A percentile compares a stretch with the other conserved stretches of the same genome.
phyloP scores from a whole-genome alignment of 495 filamentous ascomycete species.

The Apodospora peruviana region DNA sequence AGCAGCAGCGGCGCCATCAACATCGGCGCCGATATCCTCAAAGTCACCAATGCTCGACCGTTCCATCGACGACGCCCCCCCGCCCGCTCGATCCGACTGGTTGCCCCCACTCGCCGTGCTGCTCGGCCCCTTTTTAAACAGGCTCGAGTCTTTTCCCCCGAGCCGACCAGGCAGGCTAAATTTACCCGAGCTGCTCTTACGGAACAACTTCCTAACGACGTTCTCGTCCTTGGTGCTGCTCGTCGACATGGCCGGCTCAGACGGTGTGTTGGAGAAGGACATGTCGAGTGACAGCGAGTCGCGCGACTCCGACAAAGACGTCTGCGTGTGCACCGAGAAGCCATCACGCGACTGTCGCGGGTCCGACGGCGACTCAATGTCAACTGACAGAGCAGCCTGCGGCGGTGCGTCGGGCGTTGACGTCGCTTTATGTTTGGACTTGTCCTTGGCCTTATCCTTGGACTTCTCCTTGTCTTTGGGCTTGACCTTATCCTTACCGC shows the following conservation, averaged over 20 bases:
- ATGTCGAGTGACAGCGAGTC: constrained; percentile 63
- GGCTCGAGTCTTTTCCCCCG: constrained; percentile 57
- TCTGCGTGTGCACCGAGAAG: constrained; percentile 50
- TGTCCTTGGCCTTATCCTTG: constrained; percentile 25
- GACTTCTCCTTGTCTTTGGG: constrained; percentile 23
- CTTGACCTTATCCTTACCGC: constrained; percentile 24
- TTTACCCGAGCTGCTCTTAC: constrained; percentile 75
- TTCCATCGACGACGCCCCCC: constrained; percentile 21
- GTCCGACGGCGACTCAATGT: constrained; percentile 52
- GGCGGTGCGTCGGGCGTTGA: constrained; percentile 15
- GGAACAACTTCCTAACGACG: constrained; percentile 65
- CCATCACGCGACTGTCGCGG: constrained; percentile 55
- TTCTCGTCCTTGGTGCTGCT: constrained; percentile 41
- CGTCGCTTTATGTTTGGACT: constrained; percentile 11
- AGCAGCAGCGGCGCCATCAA: constrained; percentile 13
- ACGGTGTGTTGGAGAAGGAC: constrained; percentile 59
- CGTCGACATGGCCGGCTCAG: constrained; percentile 49
- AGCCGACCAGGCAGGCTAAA: constrained; percentile 62
- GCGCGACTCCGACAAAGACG: constrained; percentile 62
- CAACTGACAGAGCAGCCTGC: constrained; percentile 8
- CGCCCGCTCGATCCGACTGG: constrained; percentile 33
- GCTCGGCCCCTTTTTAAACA: constrained; percentile 57
- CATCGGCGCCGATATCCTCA: constrained; percentile 36
- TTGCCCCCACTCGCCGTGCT: constrained; percentile 39
- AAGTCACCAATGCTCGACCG: constrained; percentile 45